Conservation (phyloP, 2,329 filamentous ascomycete genomes). For the Lasiodiplodia gonubiensis region DNA sequence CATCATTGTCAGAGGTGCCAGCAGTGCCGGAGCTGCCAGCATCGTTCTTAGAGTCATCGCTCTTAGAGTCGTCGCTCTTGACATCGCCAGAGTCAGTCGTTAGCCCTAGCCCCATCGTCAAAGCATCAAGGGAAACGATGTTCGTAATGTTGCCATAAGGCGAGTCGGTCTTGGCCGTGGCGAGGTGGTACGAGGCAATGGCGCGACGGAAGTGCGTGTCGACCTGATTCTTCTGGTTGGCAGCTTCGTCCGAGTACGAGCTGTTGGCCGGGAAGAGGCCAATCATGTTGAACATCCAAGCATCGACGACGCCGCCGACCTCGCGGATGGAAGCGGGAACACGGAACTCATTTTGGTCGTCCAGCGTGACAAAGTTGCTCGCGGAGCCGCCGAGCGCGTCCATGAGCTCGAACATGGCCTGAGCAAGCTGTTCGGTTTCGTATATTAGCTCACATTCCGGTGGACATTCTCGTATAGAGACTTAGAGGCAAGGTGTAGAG, state of each 20-base stretch:
- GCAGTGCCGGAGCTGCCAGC: background rate
- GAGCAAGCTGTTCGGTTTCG: conserved; percentile 6
- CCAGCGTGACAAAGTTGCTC: conserved; percentile 1
- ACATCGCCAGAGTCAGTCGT: background rate
- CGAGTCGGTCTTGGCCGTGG: conserved; percentile 5
- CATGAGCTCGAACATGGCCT: conserved; percentile 24
- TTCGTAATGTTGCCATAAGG: conserved; percentile 15
- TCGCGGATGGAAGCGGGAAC: conserved; percentile 22
- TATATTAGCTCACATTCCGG: background rate
- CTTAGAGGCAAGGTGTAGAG: background rate
- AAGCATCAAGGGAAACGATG: background rate
- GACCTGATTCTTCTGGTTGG: conserved; percentile 28
- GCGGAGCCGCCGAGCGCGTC: conserved; percentile 6
- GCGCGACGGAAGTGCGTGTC: conserved; percentile 22
- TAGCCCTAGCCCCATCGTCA: background rate
- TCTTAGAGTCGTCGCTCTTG: background rate
- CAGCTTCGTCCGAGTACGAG: conserved; percentile 8
- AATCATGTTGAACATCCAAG: conserved; percentile 27
- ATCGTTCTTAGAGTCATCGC: background rate
- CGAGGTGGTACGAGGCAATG: conserved; percentile 19
- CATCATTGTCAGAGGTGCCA: background rate
- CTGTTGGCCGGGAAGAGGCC: conserved; percentile 24
- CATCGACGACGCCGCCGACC: conserved; percentile 23
- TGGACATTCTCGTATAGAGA: no score
- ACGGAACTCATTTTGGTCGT: conserved; percentile 20